Conservation (phyloP, 2,329 filamentous ascomycete genomes). For the Alternaria longipes region DNA sequence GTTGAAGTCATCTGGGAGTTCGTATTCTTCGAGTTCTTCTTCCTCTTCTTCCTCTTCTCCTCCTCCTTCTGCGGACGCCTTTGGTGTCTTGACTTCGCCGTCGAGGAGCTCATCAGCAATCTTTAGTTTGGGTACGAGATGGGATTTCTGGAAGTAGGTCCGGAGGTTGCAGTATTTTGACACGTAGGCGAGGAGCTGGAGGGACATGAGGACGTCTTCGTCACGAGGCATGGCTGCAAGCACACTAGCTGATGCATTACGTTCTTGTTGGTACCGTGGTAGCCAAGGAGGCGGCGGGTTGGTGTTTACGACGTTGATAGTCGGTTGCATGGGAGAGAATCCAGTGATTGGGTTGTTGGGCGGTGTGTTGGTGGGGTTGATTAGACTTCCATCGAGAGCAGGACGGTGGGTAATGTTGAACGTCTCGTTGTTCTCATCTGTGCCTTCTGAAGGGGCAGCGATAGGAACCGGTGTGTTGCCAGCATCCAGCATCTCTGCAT, state of each 20-base stretch:
- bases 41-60: constrained; percentile 73
- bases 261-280: constrained; percentile 81
- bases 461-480: constrained; percentile 76
- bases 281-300: constrained; percentile 82
- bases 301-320: constrained; percentile 71
- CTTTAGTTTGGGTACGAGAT: constrained; percentile 89
- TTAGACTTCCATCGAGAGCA: constrained; percentile 83
- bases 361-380: constrained; percentile 70
- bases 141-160: constrained; percentile 93
- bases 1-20: constrained; percentile 94
- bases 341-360: constrained; percentile 70
- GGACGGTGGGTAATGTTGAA: constrained; percentile 94
- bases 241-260: constrained; percentile 72
- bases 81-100: constrained; percentile 61
- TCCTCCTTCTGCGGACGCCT: constrained; percentile 51
- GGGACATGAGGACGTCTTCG: constrained; percentile 96
- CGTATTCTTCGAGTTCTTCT: constrained; percentile 83
- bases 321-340: constrained; percentile 76
- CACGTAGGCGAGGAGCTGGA: constrained; percentile 95
- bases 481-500: constrained; percentile 77
- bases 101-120: constrained; percentile 90
- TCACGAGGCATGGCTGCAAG: constrained; percentile 93
- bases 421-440: constrained; percentile 76
- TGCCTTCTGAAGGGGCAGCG: constrained; percentile 81
- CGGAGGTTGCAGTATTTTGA: constrained; percentile 98